A percentile compares a stretch with the other conserved stretches of the same genome.
Evolutionary conservation across 139 green algal genomes (phyloP).

Genomic region (Monoraphidium neglectum): DNA sequence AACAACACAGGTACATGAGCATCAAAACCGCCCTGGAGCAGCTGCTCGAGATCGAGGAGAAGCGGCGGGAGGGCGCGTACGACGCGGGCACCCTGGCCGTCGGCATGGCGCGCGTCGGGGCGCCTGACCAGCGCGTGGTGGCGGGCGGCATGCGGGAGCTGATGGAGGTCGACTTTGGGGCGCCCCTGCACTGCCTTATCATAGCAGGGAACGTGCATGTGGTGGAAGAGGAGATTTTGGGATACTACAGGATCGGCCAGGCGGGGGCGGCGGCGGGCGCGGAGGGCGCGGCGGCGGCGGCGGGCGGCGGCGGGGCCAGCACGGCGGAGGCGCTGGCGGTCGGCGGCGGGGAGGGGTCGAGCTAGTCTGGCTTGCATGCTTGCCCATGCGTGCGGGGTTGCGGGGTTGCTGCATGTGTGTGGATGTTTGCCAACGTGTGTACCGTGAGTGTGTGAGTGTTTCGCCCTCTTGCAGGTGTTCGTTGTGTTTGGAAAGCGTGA

Average conservation of each 20-base stretch:
- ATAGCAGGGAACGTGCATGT: conserved; percentile 61
- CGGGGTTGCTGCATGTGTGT: background rate
- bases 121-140: conserved; percentile 63
- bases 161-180: conserved; percentile 83
- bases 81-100: conserved; percentile 68
- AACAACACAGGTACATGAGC: conserved; percentile 16
- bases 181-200: conserved; percentile 91
- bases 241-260: conserved; percentile 2
- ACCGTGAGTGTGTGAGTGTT: too few species aligned
- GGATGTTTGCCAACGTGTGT: background rate
- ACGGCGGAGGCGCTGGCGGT: background rate
- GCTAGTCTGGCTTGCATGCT: background rate
- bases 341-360: background rate
- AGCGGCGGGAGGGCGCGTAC: conserved; percentile 67
- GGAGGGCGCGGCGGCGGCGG: background rate
- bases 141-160: conserved; percentile 72
- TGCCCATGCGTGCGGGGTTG: background rate
- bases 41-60: conserved; percentile 90
- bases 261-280: conserved; percentile 3
- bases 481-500: too few species aligned
- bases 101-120: conserved; percentile 84
- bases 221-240: conserved; percentile 50
- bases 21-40: conserved; percentile 64
- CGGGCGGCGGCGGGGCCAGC: background rate
- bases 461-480: too few species aligned